Conservation (phyloP, 2,329 filamentous ascomycete genomes). For the Ascochyta lentis region DNA sequence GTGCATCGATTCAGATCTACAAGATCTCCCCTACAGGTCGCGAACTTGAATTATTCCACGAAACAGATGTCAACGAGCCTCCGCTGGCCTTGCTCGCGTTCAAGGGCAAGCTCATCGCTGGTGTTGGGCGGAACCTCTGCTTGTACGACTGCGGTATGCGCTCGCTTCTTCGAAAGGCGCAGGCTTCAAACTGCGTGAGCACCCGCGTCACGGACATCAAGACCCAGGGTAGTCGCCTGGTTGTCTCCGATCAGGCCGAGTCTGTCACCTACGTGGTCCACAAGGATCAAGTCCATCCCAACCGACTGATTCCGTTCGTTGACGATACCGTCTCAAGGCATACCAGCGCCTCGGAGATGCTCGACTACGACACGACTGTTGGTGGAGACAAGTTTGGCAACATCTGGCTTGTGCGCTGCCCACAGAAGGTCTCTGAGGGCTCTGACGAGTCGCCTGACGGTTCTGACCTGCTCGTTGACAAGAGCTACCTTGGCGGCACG, state of each 20-base stretch:
- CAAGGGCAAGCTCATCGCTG: constrained; percentile 87
- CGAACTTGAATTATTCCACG: constrained; percentile 92
- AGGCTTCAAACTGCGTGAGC: constrained; percentile 73
- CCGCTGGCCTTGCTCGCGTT: constrained; percentile 91
- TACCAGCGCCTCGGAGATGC: constrained; percentile 90
- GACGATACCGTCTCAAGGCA: constrained; percentile 90
- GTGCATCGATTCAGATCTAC: constrained; percentile 91
- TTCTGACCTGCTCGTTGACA: constrained; percentile 87
- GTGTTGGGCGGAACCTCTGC: constrained; percentile 79
- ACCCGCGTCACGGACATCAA: constrained; percentile 88
- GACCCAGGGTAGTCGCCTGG: constrained; percentile 87
- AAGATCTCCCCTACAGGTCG: constrained; percentile 86
- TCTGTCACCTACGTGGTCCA: constrained; percentile 92
- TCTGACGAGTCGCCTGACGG: constrained; percentile 92
- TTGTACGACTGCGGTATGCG: constrained; percentile 94
- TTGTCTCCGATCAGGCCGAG: constrained; percentile 92
- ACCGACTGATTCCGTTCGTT: constrained; percentile 89
- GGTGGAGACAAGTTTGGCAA: constrained; percentile 99
- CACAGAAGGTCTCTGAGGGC: constrained; percentile 83
- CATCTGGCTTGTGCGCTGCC: constrained; percentile 88
- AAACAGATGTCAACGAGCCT: constrained; percentile 89
- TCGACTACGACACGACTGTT: constrained; percentile 95
- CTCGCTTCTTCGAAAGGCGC: constrained; percentile 89
- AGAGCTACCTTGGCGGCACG: constrained; percentile 87
- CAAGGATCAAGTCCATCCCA: constrained; percentile 77